Evolutionary conservation across 805 yeast genomes (phyloP).

Genomic region (Starmerella khaoyaiensis): DNA sequence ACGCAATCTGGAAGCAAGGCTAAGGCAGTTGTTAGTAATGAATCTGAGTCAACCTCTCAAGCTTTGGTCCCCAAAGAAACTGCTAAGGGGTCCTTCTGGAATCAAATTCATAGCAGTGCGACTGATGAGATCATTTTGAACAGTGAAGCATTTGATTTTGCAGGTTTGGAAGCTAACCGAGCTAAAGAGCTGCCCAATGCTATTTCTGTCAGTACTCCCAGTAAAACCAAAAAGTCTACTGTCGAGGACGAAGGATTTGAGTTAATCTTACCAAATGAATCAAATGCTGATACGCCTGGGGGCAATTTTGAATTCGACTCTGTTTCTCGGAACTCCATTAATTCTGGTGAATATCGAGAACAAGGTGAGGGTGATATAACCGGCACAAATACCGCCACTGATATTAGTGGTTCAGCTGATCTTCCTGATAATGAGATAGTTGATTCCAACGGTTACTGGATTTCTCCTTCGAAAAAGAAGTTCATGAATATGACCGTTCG

Average conservation of each 20-base stretch:
- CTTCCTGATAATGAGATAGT: constrained; percentile 34
- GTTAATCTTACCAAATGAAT: constrained; percentile 1
- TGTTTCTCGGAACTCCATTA: background rate
- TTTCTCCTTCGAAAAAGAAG: constrained; percentile 59
- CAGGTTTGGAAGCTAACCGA: background rate
- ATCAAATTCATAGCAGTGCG: constrained; percentile 31
- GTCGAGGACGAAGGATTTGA: constrained; percentile 1
- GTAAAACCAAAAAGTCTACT: background rate
- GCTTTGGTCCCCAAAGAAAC: no score
- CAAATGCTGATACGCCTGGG: background rate
- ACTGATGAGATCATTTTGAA: constrained; percentile 59
- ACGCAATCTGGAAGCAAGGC: background rate
- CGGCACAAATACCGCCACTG: background rate
- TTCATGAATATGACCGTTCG: constrained; percentile 46
- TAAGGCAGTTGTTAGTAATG: constrained; percentile 2
- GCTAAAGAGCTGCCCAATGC: constrained; percentile 1
- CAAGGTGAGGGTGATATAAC: background rate
- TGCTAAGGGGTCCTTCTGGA: constrained; percentile 17
- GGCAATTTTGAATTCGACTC: background rate
- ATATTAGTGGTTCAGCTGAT: background rate
- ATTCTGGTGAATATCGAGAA: background rate
- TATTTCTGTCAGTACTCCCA: constrained; percentile 10
- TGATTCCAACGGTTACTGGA: constrained; percentile 74
- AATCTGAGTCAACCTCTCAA: constrained; percentile 1
- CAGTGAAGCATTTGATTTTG: constrained; percentile 49